Evolutionary conservation across 768 basidiomycete species (phyloP).

Genomic region (Tricholoma bakamatsutake): DNA sequence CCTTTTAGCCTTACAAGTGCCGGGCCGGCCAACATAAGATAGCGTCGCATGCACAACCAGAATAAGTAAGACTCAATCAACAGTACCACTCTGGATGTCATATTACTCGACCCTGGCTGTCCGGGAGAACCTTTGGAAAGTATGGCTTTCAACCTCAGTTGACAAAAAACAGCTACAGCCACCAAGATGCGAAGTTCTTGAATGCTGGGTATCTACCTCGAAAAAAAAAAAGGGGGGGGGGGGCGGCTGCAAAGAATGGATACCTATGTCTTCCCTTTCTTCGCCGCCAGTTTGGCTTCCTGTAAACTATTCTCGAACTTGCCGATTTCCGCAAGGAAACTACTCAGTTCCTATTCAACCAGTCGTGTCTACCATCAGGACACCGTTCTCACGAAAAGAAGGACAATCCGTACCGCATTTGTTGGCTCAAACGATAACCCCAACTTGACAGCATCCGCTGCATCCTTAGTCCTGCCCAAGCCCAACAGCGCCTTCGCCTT

Average conservation of each 20-base stretch:
- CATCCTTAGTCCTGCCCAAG: constrained; percentile 63
- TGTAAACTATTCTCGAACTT: constrained; percentile 12
- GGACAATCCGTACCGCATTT: constrained; percentile 29
- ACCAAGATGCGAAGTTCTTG: background rate
- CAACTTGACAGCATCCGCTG: constrained; percentile 72
- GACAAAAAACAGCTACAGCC: background rate
- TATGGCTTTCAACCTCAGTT: background rate
- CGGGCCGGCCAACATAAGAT: background rate
- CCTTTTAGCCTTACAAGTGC: no score
- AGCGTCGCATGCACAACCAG: background rate
- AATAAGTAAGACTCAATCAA: background rate
- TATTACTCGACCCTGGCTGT: background rate
- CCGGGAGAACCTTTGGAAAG: background rate
- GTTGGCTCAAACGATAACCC: constrained; percentile 79
- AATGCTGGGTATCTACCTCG: background rate
- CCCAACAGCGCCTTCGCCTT: constrained; percentile 85
- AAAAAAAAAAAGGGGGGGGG: background rate
- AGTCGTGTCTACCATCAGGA: background rate
- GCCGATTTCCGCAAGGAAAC: constrained; percentile 17
- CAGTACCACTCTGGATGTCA: background rate
- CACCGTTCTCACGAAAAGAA: background rate
- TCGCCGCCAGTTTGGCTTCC: constrained; percentile 5
- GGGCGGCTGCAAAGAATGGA: background rate
- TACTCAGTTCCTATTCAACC: constrained; percentile 12
- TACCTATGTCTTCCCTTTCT: background rate